Conservation (phyloP, 495 filamentous ascomycete genomes). For the Penicillium bovifimosum region DNA sequence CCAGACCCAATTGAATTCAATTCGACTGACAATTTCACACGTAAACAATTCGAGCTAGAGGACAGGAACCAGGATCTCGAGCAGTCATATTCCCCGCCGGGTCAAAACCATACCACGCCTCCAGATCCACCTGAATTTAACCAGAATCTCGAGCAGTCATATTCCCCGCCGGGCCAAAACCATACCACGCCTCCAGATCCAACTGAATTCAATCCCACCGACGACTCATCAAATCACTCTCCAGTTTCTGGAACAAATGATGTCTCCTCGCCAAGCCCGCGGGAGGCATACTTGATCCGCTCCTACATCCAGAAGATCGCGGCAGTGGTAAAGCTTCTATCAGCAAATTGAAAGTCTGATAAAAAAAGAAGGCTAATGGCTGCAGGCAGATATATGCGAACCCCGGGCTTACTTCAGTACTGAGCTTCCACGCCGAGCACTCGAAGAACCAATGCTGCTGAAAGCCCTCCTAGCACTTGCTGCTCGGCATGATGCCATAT, state of each 20-base stretch:
- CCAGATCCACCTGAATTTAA: background rate
- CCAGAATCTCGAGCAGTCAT: background rate
- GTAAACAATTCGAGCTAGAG: too few relatives aligned
- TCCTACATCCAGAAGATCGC: slow-evolving; percentile 18
- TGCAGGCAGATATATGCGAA: slow-evolving; percentile 35
- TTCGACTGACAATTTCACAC: too few relatives aligned
- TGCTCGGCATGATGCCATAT: slow-evolving; percentile 31
- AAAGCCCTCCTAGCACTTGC: slow-evolving; percentile 32
- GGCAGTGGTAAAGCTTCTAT: background rate
- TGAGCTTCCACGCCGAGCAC: slow-evolving; percentile 28
- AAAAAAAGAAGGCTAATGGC: too few relatives aligned
- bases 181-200: background rate
- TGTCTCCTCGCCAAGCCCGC: background rate
- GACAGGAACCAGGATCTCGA: background rate
- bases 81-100: background rate
- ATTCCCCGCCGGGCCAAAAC: background rate
- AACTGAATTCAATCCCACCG: background rate
- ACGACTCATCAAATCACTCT: background rate
- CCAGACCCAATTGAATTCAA: too few relatives aligned
- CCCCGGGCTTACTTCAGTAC: slow-evolving; percentile 29
- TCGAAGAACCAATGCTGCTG: slow-evolving; percentile 31
- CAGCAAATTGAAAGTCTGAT: background rate
- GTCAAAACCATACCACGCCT: background rate
- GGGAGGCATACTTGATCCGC: background rate
- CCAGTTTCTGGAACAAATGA: background rate